Percentiles rank a stretch among this genome's conserved stretches.
These are phyloP conservation scores for Tetrahymena elliotti DNA, from an alignment of 73 alveolate species.

Conservation along the genomic window DNA sequence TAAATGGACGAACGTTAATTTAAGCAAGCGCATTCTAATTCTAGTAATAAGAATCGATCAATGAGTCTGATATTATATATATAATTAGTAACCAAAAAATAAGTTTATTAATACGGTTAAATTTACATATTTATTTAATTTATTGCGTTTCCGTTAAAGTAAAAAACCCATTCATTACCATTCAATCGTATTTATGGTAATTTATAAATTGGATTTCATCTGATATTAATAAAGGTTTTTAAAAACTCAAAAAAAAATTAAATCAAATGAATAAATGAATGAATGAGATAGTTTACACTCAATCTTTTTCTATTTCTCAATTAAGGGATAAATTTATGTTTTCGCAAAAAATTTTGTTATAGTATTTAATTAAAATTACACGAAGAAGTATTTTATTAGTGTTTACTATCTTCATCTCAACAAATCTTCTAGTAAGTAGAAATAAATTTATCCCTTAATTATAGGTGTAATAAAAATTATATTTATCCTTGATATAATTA, in stretches of 20 bases:
- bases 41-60: too few species aligned
- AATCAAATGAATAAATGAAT: too few species aligned
- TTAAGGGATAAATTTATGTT: background rate
- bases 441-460: background rate
- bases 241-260: background rate
- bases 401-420: background rate
- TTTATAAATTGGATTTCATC: background rate
- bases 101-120: background rate
- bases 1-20: too few species aligned
- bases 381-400: background rate
- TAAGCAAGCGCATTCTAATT: too few species aligned
- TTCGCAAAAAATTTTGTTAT: background rate
- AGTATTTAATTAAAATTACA: background rate
- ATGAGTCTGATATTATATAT: too few species aligned
- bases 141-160: background rate
- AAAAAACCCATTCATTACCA: background rate
- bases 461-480: background rate
- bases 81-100: background rate
- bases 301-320: too few species aligned
- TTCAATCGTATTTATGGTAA: background rate
- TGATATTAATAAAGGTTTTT: background rate
- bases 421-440: background rate
- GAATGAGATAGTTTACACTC: background rate
- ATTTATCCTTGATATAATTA: background rate
- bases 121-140: background rate